Conservation (phyloP, 441 rosid genomes). For the Gossypium davidsonii region DNA sequence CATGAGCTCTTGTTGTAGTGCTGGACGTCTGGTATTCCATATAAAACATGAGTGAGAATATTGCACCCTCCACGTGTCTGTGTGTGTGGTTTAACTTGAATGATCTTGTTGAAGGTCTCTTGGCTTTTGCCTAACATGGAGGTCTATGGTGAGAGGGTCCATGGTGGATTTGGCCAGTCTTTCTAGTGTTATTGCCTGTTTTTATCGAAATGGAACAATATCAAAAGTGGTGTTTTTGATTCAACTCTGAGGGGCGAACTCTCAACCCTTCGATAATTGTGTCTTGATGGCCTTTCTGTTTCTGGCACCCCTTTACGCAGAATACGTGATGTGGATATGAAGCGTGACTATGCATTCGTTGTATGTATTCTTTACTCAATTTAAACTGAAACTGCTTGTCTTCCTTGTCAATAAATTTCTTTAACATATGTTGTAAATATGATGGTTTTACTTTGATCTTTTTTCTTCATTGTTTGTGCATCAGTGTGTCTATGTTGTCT, state of each 20-base stretch:
- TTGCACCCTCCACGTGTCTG: slow-evolving; percentile 31
- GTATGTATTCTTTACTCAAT: slow-evolving; percentile 35
- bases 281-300: slow-evolving; percentile 73
- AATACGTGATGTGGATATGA: slow-evolving; percentile 80
- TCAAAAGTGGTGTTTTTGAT: slow-evolving; percentile 69
- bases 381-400: not conserved
- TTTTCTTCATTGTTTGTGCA: not conserved
- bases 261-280: slow-evolving; percentile 44
- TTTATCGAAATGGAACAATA: slow-evolving; percentile 51
- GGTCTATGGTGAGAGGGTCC: slow-evolving; percentile 70
- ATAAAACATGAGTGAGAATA: slow-evolving; percentile 23
- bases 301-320: slow-evolving; percentile 73
- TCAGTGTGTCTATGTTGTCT: not conserved
- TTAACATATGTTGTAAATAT: slow-evolving; percentile 13
- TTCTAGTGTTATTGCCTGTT: slow-evolving; percentile 45
- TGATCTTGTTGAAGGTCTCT: slow-evolving; percentile 70
- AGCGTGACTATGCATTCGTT: slow-evolving; percentile 75
- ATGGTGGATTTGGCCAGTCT: slow-evolving; percentile 66
- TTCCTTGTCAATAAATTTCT: not conserved
- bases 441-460: slow-evolving; percentile 4
- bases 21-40: slow-evolving; percentile 22
- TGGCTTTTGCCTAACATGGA: slow-evolving; percentile 70
- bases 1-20: slow-evolving; percentile 19
- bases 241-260: slow-evolving; percentile 52
- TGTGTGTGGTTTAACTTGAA: slow-evolving; percentile 50